Conservation (phyloP, 148 eudicot species). For the Rhododendron henanense region DNA sequence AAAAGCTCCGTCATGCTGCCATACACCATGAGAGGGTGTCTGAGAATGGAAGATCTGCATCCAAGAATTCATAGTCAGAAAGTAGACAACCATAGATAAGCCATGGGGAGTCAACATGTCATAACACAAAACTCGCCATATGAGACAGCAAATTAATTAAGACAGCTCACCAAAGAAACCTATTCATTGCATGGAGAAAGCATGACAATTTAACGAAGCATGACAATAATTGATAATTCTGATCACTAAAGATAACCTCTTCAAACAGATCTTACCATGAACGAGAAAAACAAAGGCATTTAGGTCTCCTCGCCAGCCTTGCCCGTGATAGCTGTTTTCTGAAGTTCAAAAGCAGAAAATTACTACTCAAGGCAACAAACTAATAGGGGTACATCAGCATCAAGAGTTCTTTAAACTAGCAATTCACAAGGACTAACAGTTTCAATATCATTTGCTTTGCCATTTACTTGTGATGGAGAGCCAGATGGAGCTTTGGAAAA, state of each 20-base stretch:
- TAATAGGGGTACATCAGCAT: not conserved
- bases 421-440: conserved; percentile 23
- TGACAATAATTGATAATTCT: not conserved
- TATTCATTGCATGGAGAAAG: conserved; percentile 1
- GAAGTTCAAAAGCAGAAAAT: conserved; percentile 3
- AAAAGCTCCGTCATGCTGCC: not conserved
- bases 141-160: not conserved
- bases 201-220: not conserved
- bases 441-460: conserved; percentile 32
- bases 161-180: conserved; percentile 1
- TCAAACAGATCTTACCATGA: conserved; percentile 12
- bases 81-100: not conserved
- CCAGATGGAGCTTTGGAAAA: conserved; percentile 43
- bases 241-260: not conserved
- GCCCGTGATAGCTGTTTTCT: conserved; percentile 38
- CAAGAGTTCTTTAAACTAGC: not conserved
- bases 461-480: conserved; percentile 31
- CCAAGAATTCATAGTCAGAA: not conserved
- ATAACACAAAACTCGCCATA: not conserved
- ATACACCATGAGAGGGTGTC: not conserved
- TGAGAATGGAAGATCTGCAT: not conserved
- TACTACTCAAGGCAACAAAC: not conserved
- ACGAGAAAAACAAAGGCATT: not conserved
- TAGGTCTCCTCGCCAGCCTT: conserved; percentile 35
- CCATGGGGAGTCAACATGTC: conserved; percentile 1